Base-by-base conservation (phyloP, 768 basidiomycete genomes). In the Tricholoma hemisulphureum region DNA sequence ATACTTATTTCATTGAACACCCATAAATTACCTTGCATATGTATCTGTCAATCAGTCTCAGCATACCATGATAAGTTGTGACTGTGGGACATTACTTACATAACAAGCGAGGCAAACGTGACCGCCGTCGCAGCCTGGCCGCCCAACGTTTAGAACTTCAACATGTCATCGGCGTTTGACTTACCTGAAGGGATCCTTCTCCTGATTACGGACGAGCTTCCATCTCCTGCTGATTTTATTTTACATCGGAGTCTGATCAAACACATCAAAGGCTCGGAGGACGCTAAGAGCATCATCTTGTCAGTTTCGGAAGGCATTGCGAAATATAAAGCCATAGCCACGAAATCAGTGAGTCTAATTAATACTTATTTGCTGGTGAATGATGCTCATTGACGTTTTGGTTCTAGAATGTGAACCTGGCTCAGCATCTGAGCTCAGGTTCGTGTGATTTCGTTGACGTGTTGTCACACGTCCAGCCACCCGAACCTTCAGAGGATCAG, bases 141-240 rank as follows among this genome's bases (percentile, higher is more conserved):
- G n/a, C n/a, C n/a, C n/a, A n/a, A n/a, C n/a, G n/a, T n/a, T n/a
- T n/a, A n/a, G n/a, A n/a, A n/a, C n/a, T n/a, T n/a, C n/a, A 39
- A 39, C 3, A 83, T 80, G 73, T 79, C 86, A 62, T 77, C 83
- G 28, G 83, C 85, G 1, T 77, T 79, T 57, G 74, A 82, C 18
- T 75, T 88, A 13, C 75, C 81, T 13, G 75, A 82, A 31, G 76
- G 76, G 26, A 78, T 84, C 8, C 63, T 85, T 14, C 63, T 89
- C 10, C 72, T 92, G 0, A 76, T 93, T 6, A 88, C 89, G 6
- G 91, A 93, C 63, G 80, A 89, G 51, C 75, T 92, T 0, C 73
- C 78, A 0, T 82, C 91, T 0, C 86, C 91, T 2, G 87, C 84
- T 10, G 88, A 91, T 58, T 93, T 92, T 62, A 63, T 91, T 9